These are phyloP conservation scores for Phellinidium pouzarii DNA, from an alignment of 1,284 basidiomycete genomes.

Conservation along the genomic window DNA sequence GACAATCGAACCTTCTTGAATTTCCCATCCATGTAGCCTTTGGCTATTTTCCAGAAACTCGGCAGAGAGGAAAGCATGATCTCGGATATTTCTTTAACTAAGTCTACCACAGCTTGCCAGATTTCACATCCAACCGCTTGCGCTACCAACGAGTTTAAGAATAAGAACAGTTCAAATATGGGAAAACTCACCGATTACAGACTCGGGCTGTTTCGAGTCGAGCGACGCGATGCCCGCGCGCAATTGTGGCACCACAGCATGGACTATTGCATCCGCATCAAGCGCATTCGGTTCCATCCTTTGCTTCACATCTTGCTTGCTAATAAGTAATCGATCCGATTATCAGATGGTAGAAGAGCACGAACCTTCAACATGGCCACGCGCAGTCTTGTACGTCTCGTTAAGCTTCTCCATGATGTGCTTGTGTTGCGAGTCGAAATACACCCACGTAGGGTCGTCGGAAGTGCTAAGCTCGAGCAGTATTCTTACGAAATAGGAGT, in stretches of 20 bases:
- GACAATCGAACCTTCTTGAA: slow-evolving; percentile 64
- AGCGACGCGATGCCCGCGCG: slow-evolving; percentile 50
- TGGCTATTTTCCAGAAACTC: slow-evolving; percentile 91
- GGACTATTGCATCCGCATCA: slow-evolving; percentile 35
- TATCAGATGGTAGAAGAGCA: not conserved
- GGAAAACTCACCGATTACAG: slow-evolving; percentile 49
- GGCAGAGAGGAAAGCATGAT: slow-evolving; percentile 69
- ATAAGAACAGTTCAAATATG: not conserved
- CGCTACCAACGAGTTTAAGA: slow-evolving; percentile 31
- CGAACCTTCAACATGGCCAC: slow-evolving; percentile 53
- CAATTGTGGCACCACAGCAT: slow-evolving; percentile 46
- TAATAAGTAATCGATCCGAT: not conserved
- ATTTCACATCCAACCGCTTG: slow-evolving; percentile 59
- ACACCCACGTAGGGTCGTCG: slow-evolving; percentile 90
- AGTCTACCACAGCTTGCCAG: slow-evolving; percentile 76
- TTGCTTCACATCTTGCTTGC: slow-evolving; percentile 36
- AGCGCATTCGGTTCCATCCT: slow-evolving; percentile 32
- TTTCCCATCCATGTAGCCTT: slow-evolving; percentile 86
- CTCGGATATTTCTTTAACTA: slow-evolving; percentile 69
- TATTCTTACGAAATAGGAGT: slow-evolving; percentile 45
- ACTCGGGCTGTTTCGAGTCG: slow-evolving; percentile 59
- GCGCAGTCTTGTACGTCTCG: slow-evolving; percentile 51
- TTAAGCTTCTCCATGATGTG: slow-evolving; percentile 80
- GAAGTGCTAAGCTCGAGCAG: slow-evolving; percentile 76
- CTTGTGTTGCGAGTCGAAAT: slow-evolving; percentile 89